These are phyloP conservation scores for Trichoderma guizhouense DNA, from an alignment of 2,329 filamentous ascomycete species.

Conservation along the genomic window DNA sequence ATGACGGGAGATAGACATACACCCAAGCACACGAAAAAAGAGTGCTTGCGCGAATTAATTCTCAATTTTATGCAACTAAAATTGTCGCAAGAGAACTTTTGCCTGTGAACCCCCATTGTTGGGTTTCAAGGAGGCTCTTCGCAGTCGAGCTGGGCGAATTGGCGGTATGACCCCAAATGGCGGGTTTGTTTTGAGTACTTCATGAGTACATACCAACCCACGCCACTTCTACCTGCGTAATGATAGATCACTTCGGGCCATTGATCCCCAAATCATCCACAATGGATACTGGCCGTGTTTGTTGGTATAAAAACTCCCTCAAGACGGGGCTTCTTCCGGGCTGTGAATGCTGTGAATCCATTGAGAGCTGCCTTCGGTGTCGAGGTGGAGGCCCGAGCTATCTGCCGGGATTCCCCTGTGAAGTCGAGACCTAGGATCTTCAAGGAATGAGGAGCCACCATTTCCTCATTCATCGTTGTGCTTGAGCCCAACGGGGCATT, in stretches of 20 bases:
- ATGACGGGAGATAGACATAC: background rate
- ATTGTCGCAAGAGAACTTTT: background rate
- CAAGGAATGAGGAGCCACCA: background rate
- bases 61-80: background rate
- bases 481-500: background rate
- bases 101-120: background rate
- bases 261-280: background rate
- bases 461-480: background rate
- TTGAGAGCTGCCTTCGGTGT: background rate
- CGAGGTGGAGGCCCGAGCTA: background rate
- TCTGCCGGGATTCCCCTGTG: background rate
- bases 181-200: background rate
- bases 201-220: background rate
- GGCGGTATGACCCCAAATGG: background rate
- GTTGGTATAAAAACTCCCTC: background rate
- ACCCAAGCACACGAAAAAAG: background rate
- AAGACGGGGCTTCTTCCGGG: background rate
- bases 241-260: background rate
- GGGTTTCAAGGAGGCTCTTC: background rate
- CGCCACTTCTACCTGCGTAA: background rate
- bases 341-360: no score
- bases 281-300: background rate
- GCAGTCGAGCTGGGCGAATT: background rate
- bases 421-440: slow-evolving; percentile 6
- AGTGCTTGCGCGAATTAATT: background rate